phyloP scores from a whole-genome alignment of 371 early-diverging fungal genomes.

The Ordospora pajunii region DNA sequence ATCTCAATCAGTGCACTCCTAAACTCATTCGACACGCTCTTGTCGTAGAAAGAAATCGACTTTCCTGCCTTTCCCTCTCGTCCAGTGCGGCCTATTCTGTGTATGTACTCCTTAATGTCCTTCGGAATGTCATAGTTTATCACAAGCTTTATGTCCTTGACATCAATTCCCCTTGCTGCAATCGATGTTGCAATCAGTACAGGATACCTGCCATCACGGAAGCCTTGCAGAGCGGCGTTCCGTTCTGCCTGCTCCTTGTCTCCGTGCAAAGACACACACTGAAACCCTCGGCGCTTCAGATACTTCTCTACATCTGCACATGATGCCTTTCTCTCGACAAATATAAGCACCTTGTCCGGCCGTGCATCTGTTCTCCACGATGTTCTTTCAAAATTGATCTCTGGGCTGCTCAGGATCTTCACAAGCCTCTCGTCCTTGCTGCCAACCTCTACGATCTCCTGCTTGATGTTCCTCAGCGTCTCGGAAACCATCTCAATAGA shows the following conservation, averaged over 20 bases:
- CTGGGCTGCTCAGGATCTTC: constrained; percentile 73
- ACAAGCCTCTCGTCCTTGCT: constrained; percentile 76
- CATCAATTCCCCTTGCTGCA: constrained; percentile 94
- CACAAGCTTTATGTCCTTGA: constrained; percentile 92
- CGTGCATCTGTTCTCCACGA: constrained; percentile 27
- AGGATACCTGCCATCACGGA: constrained; percentile 81
- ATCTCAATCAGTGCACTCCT: constrained; percentile 79
- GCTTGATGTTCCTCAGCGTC: constrained; percentile 63
- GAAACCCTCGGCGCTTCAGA: constrained; percentile 75
- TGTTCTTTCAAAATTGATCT: constrained; percentile 65
- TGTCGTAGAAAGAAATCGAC: constrained; percentile 74
- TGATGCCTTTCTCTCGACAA: constrained; percentile 77
- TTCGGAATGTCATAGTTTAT: constrained; percentile 97
- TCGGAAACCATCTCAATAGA: constrained; percentile 48
- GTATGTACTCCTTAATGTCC: constrained; percentile 80
- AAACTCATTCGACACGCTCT: constrained; percentile 67
- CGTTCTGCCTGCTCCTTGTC: constrained; percentile 65
- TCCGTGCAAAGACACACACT: constrained; percentile 29
- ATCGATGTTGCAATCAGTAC: constrained; percentile 94
- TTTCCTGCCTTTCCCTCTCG: constrained; percentile 72
- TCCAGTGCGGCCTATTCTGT: constrained; percentile 70
- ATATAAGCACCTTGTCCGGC: constrained; percentile 74
- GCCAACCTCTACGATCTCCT: constrained; percentile 73
- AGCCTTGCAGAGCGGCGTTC: constrained; percentile 67
- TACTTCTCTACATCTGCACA: constrained; percentile 72